These are phyloP conservation scores for Cercospora canescens DNA, from an alignment of 2,329 filamentous ascomycete genomes.

Conservation along the genomic window DNA sequence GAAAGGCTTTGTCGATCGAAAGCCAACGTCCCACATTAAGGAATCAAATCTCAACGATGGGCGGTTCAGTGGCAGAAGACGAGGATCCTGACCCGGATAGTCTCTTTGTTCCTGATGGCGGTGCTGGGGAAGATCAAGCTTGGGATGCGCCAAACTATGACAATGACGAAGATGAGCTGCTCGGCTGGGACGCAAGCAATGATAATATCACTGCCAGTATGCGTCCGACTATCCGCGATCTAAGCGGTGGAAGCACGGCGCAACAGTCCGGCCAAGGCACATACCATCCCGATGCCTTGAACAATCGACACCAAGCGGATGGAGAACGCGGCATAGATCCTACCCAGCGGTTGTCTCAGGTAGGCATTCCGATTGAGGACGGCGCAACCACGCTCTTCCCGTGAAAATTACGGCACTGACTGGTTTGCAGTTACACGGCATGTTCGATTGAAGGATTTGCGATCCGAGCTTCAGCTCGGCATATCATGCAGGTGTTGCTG, in stretches of 20 bases:
- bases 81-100: conserved; percentile 64
- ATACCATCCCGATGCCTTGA: conserved; percentile 1
- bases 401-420: conserved; percentile 23
- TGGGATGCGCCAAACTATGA: conserved; percentile 73
- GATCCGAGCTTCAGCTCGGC: background rate
- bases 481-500: background rate
- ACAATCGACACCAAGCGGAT: conserved; percentile 22
- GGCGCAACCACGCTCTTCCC: background rate
- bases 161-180: conserved; percentile 63
- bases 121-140: conserved; percentile 64
- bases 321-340: conserved; percentile 57
- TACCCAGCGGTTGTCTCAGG: conserved; percentile 72
- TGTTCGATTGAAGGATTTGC: conserved; percentile 38
- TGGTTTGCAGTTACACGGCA: conserved; percentile 35
- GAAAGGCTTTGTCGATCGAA: conserved; percentile 33
- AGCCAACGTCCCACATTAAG: conserved; percentile 31
- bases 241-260: conserved; percentile 26
- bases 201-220: conserved; percentile 54
- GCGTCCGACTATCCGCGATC: conserved; percentile 49
- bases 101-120: conserved; percentile 62
- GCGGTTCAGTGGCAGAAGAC: conserved; percentile 46
- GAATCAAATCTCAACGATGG: conserved; percentile 26
- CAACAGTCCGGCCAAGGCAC: conserved; percentile 16
- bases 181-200: conserved; percentile 73
- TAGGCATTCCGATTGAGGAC: conserved; percentile 40